A percentile compares a stretch with the other conserved stretches of the same genome.
These are phyloP conservation scores for Golubevia pallescens DNA, from an alignment of 1,284 basidiomycete genomes.

Conservation along the genomic window DNA sequence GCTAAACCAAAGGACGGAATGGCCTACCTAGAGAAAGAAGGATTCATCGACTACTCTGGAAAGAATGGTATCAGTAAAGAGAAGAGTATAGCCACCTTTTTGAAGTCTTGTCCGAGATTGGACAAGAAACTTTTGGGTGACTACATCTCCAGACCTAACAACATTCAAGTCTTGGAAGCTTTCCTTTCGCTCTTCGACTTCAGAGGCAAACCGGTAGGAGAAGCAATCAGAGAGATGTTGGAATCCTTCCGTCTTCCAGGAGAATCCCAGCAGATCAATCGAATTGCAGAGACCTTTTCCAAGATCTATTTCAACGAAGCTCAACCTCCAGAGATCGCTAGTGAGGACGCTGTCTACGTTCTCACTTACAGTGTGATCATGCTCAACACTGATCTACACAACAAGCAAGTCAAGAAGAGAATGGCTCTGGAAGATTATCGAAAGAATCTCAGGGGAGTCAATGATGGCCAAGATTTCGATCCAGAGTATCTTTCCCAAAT, in stretches of 20 bases:
- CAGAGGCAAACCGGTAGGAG: conserved; percentile 48
- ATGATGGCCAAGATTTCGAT: conserved; percentile 56
- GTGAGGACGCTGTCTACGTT: conserved; percentile 61
- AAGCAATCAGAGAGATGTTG: conserved; percentile 58
- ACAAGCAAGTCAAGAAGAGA: conserved; percentile 57
- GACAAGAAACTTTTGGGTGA: conserved; percentile 63
- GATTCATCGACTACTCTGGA: conserved; percentile 30
- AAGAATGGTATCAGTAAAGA: conserved; percentile 20
- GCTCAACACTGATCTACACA: conserved; percentile 64
- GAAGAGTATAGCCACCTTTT: conserved; percentile 34
- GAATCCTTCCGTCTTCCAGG: conserved; percentile 62
- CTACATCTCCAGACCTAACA: conserved; percentile 57
- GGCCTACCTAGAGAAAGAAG: conserved; percentile 45
- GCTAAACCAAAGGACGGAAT: conserved; percentile 59
- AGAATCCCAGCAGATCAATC: conserved; percentile 61
- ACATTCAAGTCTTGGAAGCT: conserved; percentile 41
- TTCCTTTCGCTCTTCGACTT: conserved; percentile 60
- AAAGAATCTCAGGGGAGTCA: conserved; percentile 59
- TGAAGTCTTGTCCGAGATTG: conserved; percentile 55
- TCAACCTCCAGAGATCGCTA: conserved; percentile 46
- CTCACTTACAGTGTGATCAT: conserved; percentile 61
- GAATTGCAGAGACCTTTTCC: conserved; percentile 61
- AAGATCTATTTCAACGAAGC: conserved; percentile 44
- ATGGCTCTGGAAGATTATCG: conserved; percentile 62
- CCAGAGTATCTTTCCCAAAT: conserved; percentile 46